These are phyloP conservation scores for Pleurotus sapidus DNA, from an alignment of 768 basidiomycete species.

Conservation along the genomic window DNA sequence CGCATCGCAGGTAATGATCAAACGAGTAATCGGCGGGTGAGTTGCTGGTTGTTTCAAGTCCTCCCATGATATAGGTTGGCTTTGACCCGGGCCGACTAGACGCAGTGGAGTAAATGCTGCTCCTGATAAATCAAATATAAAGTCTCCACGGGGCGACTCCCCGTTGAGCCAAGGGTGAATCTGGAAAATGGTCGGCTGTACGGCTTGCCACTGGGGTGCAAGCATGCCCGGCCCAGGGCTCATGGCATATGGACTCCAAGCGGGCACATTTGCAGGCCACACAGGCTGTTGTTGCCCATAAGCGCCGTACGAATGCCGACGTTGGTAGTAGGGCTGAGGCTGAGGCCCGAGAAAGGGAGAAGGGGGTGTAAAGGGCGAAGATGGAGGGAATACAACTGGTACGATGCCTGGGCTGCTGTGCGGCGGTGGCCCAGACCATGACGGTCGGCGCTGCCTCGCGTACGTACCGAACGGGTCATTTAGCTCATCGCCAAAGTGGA, in stretches of 20 bases:
- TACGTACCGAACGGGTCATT: conserved; percentile 18
- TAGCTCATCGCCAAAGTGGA: conserved; percentile 17
- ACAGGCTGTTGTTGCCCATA: neutral
- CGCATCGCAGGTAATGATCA: conserved; percentile 55
- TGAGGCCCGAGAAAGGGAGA: conserved; percentile 17
- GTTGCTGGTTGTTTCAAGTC: conserved; percentile 54
- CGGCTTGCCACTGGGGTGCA: conserved; percentile 15
- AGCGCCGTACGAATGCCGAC: conserved; percentile 12
- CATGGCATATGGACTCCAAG: conserved; percentile 18
- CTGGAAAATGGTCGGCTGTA: conserved; percentile 15
- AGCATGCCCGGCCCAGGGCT: conserved; percentile 13
- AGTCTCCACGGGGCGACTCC: conserved; percentile 38
- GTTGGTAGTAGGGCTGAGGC: conserved; percentile 12
- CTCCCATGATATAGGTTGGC: conserved; percentile 33
- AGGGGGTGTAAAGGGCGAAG: conserved; percentile 15
- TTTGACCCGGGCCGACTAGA: conserved; percentile 34
- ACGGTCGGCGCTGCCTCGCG: conserved; percentile 33
- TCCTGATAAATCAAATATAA: conserved; percentile 56
- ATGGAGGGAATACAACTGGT: conserved; percentile 12
- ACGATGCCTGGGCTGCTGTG: conserved; percentile 13
- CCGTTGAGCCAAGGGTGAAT: conserved; percentile 57
- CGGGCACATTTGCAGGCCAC: conserved; percentile 9
- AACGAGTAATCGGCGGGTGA: conserved; percentile 47
- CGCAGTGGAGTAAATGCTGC: conserved; percentile 43
- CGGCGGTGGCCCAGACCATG: conserved; percentile 36